Evolutionary conservation across 192 early-diverging fungal species (phyloP), one percentile per base, ranked within the genome.

Genomic region (Spizellomyces punctatus): DNA sequence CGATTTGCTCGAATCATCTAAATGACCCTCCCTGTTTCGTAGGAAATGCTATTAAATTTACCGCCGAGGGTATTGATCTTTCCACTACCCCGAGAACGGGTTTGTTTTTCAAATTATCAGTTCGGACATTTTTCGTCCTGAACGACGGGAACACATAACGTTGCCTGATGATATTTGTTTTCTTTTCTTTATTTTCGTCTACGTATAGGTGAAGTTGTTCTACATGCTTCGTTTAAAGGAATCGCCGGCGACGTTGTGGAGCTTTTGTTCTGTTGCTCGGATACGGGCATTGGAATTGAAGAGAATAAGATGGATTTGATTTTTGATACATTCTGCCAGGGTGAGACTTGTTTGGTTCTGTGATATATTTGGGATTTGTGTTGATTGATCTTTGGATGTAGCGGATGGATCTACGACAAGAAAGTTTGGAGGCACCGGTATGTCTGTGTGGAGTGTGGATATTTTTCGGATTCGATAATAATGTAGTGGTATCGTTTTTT

Each of bases 241-340:
- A 45, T 58, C n/a, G 56, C n/a, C 42, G 73, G 61, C 16, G 78
- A 79, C 59, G 59, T 48, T 16, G 73, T 75, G 10, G 65, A 67
- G 59, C 44, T 75, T 22, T 8, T 75, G 7, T 75, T 75, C 47
- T 68, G 73, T 52, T 75, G 73, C 49, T 69, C 60, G 9, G 73
- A 75, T 55, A 75, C 73, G 67, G 89, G 89, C 16, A 90, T 86
- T 70, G 85, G 85, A 36, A 86, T 86, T 58, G 61, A 74, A 42
- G 73, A 63, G 7, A 70, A 69, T 52, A 86, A 84, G 27, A 66
- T 83, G 52, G 76, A 78, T 22, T 45, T 76, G 55, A 63, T 88
- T 14, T 91, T 91, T 64, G 84, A 84, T 22, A 84, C 88, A 0
- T 91, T 91, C 62, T 89, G 88, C 16, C 89, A 90, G 65, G 89